These are phyloP conservation scores for Aquilaria malaccensis DNA, from an alignment of 345 rosid genomes.

Conservation along the genomic window DNA sequence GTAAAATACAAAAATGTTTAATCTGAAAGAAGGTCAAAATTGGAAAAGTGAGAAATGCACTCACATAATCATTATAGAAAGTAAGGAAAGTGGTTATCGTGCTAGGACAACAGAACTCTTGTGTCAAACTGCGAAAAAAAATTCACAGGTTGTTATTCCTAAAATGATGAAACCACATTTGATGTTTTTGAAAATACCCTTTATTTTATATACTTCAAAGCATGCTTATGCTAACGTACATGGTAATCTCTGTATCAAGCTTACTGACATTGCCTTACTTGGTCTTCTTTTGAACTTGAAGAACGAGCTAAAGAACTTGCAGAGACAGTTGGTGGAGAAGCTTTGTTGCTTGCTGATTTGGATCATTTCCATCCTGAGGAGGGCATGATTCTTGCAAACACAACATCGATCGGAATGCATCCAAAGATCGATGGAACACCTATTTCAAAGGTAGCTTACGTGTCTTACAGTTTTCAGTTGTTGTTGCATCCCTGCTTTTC, in stretches of 20 bases:
- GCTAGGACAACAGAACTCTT: too few relatives aligned
- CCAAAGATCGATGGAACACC: conserved; percentile 43
- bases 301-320: conserved; percentile 52
- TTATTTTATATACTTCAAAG: too few relatives aligned
- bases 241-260: too few relatives aligned
- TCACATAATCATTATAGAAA: too few relatives aligned
- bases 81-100: too few relatives aligned
- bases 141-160: too few relatives aligned
- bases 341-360: conserved; percentile 37
- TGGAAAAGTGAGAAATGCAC: too few relatives aligned
- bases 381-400: conserved; percentile 57
- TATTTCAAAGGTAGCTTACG: conserved; percentile 36
- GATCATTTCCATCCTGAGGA: conserved; percentile 55
- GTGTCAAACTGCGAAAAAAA: too few relatives aligned
- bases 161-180: too few relatives aligned
- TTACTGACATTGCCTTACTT: not conserved
- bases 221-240: too few relatives aligned
- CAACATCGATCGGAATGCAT: conserved; percentile 58
- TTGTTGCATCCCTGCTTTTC: not conserved
- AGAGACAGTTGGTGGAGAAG: conserved; percentile 42
- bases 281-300: conserved; percentile 14
- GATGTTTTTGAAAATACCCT: not conserved
- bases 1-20: not conserved
- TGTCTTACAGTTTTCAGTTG: not conserved
- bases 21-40: too few relatives aligned